Base-by-base conservation (phyloP, 805 yeast genomes). In the Phaffomyces thermotolerans region DNA sequence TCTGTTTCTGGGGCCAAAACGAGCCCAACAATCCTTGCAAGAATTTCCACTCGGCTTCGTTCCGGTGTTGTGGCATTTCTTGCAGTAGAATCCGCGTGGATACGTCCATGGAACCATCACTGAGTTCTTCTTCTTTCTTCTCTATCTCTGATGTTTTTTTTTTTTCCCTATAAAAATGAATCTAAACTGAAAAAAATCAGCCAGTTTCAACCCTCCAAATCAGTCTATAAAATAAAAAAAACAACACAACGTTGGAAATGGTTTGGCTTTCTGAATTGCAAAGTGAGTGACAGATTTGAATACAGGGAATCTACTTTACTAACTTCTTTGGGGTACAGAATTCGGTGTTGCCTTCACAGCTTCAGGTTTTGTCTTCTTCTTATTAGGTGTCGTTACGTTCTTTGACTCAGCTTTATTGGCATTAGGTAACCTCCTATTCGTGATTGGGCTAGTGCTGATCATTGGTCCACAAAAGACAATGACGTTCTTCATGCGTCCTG, bases 301-400 rank as follows among this genome's bases (percentile, higher is more conserved):
- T 24, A 6, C 30, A 25, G 35, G 4, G 35, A 8, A 6, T 18
- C 18, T 14, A 18, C 20, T n/a, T 18, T 18, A 40, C 41, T 39
- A 44, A 45, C 54, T 40, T 34, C 10, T 13, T 13, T 4, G 41
- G 12, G 12, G 5, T 3, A 24, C 12, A 86, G 95, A 89, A 65
- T 80, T 83, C 57, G 98, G 98, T 32, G 96, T 87, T 17, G 96
- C 87, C 3, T 83, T 89, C 71, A 86, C 96, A 4, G 89, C 95
- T 15, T 84, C 83, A 30, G 77, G 95, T 8, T 75, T 82, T 39
- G 58, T 84, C 23, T 81, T 88, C 59, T 84, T 93, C 63, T 57
- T 86, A 5, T 68, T 91, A 18, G 99, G 99, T 7, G 73, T 91
- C 27, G 55, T 89, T 56, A 77, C 95, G 15, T 79, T 91, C 50